These are phyloP conservation scores for Phascolomyces articulosus DNA, from an alignment of 371 early-diverging fungal species.

Conservation along the genomic window DNA sequence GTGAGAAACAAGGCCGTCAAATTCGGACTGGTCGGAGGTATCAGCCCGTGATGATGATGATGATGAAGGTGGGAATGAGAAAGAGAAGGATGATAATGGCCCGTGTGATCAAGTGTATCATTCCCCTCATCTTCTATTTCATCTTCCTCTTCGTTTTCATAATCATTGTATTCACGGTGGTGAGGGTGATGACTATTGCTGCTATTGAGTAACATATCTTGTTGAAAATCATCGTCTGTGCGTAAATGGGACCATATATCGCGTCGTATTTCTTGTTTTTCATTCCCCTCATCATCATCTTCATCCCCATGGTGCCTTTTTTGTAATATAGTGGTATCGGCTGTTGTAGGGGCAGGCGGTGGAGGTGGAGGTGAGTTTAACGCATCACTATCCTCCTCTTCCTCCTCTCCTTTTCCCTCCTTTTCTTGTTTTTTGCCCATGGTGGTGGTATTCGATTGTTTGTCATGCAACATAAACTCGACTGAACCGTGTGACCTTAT, in stretches of 20 bases:
- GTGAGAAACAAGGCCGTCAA: slow-evolving; percentile 34
- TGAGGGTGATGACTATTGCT: too few relatives aligned
- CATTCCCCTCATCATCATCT: too few relatives aligned
- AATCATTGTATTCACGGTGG: too few relatives aligned
- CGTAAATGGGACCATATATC: slow-evolving; percentile 21
- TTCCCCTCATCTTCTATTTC: slow-evolving; percentile 9
- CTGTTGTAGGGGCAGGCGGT: slow-evolving; percentile 17
- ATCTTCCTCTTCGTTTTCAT: not conserved
- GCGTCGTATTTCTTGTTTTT: too few relatives aligned
- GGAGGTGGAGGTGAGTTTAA: slow-evolving; percentile 23
- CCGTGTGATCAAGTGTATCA: not conserved
- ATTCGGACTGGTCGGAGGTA: slow-evolving; percentile 25
- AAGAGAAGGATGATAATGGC: too few relatives aligned
- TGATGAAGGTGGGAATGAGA: too few relatives aligned
- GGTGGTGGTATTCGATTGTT: not conserved
- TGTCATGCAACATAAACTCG: not conserved
- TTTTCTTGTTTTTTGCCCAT: not conserved
- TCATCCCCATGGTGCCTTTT: slow-evolving; percentile 1
- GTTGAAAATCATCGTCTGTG: slow-evolving; percentile 19
- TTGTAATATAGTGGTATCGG: not conserved
- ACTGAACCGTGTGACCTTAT: slow-evolving; percentile 18
- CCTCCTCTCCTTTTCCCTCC: not conserved
- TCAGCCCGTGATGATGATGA: not conserved
- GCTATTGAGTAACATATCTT: slow-evolving; percentile 3
- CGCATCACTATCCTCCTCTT: not conserved